Evolutionary conservation across 495 filamentous ascomycete species (phyloP), one percentile per base, ranked within the genome.

Genomic region (Neohortaea acidophila): DNA sequence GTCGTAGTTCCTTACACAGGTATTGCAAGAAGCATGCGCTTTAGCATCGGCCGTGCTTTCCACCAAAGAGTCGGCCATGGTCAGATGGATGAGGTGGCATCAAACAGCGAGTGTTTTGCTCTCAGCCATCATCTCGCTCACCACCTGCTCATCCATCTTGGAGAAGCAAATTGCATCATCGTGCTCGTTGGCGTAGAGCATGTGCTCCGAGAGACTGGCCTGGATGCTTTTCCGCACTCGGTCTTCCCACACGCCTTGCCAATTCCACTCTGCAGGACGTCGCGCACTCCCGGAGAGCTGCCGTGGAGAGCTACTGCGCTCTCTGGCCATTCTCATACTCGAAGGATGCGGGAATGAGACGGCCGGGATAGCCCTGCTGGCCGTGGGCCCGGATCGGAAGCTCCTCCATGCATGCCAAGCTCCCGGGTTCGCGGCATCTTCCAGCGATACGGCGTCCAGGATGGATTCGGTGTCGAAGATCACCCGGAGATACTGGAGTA

Each of bases 161-260:
- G 24, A 32, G 15, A 30, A 18, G 47, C 66, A 51, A 63, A 85
- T 79, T 57, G 78, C 60, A 44, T 87, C 80, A 54, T 86, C 75
- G 2, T 67, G 60, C n/a, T 65, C 66, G 27, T 59, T 59, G 18
- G 81, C 82, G 62, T 72, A 94, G 33, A 94, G 54, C 12, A 78
- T 77, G 3, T 72, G 59, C 44, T 94, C 84, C 2, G 81, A 78
- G 37, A 77, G 59, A 53, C 81, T 86, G n/a, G 65, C 67, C 33
- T 78, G 67, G 18, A 92, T 69, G 21, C 80, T 79, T 54, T 72
- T 75, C 53, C 72, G 76, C 1, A 86, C 84, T 24, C 85, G 67
- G 39, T 81, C 72, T 45, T 83, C 79, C 85, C 85, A 94, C 6
- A 94, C 85, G 1, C 84, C 85, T 56, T 92, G 84, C 85, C 85